phyloP scores from a whole-genome alignment of 257 asterid genomes.

The Solanum verrucosum region DNA sequence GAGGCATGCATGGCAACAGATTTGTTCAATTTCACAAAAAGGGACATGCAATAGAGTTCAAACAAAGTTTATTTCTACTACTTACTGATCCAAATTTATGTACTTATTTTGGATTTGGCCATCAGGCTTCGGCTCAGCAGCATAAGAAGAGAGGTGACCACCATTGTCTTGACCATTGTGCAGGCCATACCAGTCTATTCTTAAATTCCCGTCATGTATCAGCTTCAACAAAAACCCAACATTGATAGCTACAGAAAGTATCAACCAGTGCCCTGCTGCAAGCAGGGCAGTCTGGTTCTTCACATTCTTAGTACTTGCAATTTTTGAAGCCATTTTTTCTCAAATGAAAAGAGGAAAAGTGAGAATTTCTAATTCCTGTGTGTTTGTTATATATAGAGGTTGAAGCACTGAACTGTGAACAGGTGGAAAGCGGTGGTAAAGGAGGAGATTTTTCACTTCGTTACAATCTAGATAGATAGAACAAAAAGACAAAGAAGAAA shows the following conservation, averaged over 20 bases:
- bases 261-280: slow-evolving; percentile 10
- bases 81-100: slow-evolving; percentile 87
- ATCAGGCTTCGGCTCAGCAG: not conserved
- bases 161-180: not conserved
- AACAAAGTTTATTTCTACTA: not conserved
- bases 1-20: not conserved
- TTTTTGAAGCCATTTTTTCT: not conserved
- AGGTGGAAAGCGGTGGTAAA: not conserved
- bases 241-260: slow-evolving; percentile 20
- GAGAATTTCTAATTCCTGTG: not conserved
- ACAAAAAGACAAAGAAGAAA: not conserved
- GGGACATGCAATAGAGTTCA: slow-evolving; percentile 5
- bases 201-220: slow-evolving; percentile 6
- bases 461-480: not conserved
- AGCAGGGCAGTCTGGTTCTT: not conserved
- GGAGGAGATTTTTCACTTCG: not conserved
- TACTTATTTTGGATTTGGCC: not conserved
- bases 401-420: not conserved
- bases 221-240: slow-evolving; percentile 16
- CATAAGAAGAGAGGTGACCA: not conserved
- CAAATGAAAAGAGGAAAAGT: not conserved
- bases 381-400: not conserved
- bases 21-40: not conserved
- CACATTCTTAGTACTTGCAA: not conserved
- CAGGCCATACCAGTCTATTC: not conserved